phyloP scores from a whole-genome alignment of 2,329 filamentous ascomycete species.

The Fusarium marasasianum region DNA sequence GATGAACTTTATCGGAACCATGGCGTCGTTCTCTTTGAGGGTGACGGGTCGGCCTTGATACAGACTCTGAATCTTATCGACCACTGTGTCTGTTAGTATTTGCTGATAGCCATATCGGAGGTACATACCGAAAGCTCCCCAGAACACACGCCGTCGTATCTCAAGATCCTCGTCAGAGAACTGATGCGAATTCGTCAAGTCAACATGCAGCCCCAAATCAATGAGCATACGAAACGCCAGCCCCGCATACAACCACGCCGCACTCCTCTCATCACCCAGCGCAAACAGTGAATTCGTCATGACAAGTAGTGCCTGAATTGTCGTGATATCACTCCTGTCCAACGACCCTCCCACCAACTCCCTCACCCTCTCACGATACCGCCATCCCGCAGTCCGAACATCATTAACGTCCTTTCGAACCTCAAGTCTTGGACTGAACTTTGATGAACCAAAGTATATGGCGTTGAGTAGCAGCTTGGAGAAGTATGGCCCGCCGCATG shows the following conservation, averaged over 20 bases:
- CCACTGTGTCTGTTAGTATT: neutral
- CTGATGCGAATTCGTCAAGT: neutral
- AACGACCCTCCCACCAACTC: constrained; percentile 57
- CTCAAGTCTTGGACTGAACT: constrained; percentile 57
- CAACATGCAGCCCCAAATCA: constrained; percentile 55
- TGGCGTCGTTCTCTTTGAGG: constrained; percentile 56
- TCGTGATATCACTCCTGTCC: constrained; percentile 61
- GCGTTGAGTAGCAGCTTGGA: constrained; percentile 66
- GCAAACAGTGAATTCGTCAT: constrained; percentile 63
- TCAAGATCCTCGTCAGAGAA: constrained; percentile 28
- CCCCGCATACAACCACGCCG: constrained; percentile 64
- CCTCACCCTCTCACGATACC: constrained; percentile 56
- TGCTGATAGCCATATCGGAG: rapidly evolving
- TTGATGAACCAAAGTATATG: constrained; percentile 55
- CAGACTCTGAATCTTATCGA: constrained; percentile 63
- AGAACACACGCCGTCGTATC: constrained; percentile 36
- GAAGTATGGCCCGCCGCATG: constrained; percentile 64
- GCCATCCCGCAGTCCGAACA: constrained; percentile 58
- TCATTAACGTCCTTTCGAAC: constrained; percentile 57
- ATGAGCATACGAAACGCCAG: constrained; percentile 55
- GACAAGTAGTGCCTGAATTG: constrained; percentile 62
- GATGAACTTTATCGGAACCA: constrained; percentile 57
- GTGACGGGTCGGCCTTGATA: constrained; percentile 63
- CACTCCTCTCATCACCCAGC: constrained; percentile 59
- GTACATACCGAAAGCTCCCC: constrained; percentile 27